Evolutionary conservation across 2,329 filamentous ascomycete species (phyloP).

Genomic region (Endothia cerciana): DNA sequence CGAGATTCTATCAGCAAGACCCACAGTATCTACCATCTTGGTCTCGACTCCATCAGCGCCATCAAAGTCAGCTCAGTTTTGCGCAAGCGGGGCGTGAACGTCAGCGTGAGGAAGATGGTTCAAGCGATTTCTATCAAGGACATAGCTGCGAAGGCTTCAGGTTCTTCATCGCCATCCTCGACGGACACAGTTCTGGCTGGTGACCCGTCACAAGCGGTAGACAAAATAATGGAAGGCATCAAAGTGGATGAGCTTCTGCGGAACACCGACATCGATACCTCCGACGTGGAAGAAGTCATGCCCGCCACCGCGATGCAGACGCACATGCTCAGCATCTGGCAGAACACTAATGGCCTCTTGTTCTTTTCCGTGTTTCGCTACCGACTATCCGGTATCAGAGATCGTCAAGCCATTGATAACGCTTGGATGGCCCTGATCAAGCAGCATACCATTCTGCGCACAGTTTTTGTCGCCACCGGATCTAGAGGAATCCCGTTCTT

Average conservation of each 20-base stretch:
- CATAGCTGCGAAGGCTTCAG: conserved; percentile 48
- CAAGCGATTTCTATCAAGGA: conserved; percentile 65
- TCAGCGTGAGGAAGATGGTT: conserved; percentile 74
- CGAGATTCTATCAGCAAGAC: conserved; percentile 59
- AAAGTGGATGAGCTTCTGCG: conserved; percentile 45
- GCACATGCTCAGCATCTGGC: conserved; percentile 81
- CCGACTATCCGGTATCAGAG: conserved; percentile 46
- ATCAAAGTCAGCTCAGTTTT: conserved; percentile 81
- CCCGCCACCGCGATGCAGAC: conserved; percentile 78
- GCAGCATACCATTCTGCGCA: conserved; percentile 68
- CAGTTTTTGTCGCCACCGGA: conserved; percentile 61
- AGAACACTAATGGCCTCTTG: conserved; percentile 64
- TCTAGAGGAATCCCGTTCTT: conserved; percentile 56
- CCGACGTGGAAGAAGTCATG: conserved; percentile 59
- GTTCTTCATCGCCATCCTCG: not conserved
- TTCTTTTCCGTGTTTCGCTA: conserved; percentile 79
- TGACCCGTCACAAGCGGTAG: conserved; percentile 30
- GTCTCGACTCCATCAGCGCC: conserved; percentile 88
- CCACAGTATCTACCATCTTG: conserved; percentile 78
- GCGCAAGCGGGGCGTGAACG: conserved; percentile 61
- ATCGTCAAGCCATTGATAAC: conserved; percentile 46
- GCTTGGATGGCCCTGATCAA: conserved; percentile 66
- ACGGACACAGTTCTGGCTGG: not conserved
- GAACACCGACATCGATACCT: conserved; percentile 43
- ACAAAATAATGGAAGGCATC: conserved; percentile 41